Percentiles rank a stretch among this genome's conserved stretches.
phyloP scores from a whole-genome alignment of 805 yeast genomes.

The Wickerhamiella vanderwaltii region DNA sequence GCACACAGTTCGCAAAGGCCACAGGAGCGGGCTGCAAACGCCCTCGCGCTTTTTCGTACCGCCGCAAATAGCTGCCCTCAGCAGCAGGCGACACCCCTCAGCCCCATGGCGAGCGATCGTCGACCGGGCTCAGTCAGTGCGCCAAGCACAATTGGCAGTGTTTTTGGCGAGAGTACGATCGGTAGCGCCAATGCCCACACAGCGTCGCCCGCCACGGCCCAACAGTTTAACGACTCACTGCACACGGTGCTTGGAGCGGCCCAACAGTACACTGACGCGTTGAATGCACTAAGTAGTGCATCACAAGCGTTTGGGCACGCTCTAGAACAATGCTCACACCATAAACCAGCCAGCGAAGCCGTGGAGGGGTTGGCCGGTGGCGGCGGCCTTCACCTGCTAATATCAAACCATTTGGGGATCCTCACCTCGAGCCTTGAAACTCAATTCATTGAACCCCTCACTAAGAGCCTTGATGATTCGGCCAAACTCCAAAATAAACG shows the following conservation, averaged over 20 bases:
- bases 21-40: too few species aligned
- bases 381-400: conserved; percentile 63
- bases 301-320: conserved; percentile 63
- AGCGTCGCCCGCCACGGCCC: conserved; percentile 32
- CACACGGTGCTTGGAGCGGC: conserved; percentile 38
- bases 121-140: not conserved
- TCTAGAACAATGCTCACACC: conserved; percentile 49
- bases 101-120: too few species aligned
- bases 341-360: conserved; percentile 48
- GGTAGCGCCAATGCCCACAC: not conserved
- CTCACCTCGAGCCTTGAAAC: conserved; percentile 44
- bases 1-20: not conserved
- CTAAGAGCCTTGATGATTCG: conserved; percentile 35
- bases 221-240: conserved; percentile 29
- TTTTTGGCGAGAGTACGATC: conserved; percentile 6
- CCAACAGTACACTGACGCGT: conserved; percentile 35
- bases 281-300: conserved; percentile 40
- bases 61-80: not conserved
- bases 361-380: conserved; percentile 58
- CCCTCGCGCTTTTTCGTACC: not conserved
- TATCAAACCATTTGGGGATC: conserved; percentile 67
- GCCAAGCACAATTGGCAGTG: conserved; percentile 4
- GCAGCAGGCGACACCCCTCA: not conserved
- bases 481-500: conserved; percentile 33
- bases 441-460: conserved; percentile 45